Evolutionary conservation across 192 early-diverging fungal species (phyloP).

Genomic region (Rhizophagus sp.): DNA sequence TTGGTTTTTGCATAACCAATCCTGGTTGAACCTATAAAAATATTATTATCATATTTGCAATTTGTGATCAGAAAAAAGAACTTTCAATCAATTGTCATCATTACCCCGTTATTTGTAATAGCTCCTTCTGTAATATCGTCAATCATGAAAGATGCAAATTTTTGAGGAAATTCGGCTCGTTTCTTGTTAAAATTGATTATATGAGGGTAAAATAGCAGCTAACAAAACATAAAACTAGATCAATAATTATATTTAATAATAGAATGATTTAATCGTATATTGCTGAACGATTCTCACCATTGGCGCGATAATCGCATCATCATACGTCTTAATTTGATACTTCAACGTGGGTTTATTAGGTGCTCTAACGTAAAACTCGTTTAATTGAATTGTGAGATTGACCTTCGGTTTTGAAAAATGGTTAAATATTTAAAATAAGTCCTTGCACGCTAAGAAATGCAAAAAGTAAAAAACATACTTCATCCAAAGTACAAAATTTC

Average conservation of each 20-base stretch:
- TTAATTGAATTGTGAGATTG: slow-evolving; percentile 81
- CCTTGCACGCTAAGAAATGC: background rate
- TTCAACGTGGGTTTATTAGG: slow-evolving; percentile 70
- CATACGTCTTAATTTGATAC: slow-evolving; percentile 84
- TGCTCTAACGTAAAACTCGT: slow-evolving; percentile 78
- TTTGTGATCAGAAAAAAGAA: background rate
- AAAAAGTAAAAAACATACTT: slow-evolving; percentile 36
- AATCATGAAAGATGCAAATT: slow-evolving; percentile 23
- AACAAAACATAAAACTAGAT: background rate
- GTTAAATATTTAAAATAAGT: background rate
- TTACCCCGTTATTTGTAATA: slow-evolving; percentile 14
- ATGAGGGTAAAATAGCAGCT: slow-evolving; percentile 48
- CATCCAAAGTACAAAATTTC: slow-evolving; percentile 81
- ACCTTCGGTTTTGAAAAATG: slow-evolving; percentile 40
- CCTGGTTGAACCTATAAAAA: slow-evolving; percentile 6
- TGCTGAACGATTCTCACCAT: slow-evolving; percentile 47
- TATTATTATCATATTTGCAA: background rate
- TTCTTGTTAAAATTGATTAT: slow-evolving; percentile 39
- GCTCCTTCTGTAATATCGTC: slow-evolving; percentile 39
- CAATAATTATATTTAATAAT: background rate
- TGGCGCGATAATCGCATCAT: slow-evolving; percentile 79
- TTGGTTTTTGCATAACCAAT: background rate
- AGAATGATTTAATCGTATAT: background rate
- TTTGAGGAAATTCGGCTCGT: slow-evolving; percentile 2
- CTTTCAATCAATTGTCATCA: no score